phyloP scores from a whole-genome alignment of 2,329 filamentous ascomycete species.

The Sporothrix curviconia region DNA sequence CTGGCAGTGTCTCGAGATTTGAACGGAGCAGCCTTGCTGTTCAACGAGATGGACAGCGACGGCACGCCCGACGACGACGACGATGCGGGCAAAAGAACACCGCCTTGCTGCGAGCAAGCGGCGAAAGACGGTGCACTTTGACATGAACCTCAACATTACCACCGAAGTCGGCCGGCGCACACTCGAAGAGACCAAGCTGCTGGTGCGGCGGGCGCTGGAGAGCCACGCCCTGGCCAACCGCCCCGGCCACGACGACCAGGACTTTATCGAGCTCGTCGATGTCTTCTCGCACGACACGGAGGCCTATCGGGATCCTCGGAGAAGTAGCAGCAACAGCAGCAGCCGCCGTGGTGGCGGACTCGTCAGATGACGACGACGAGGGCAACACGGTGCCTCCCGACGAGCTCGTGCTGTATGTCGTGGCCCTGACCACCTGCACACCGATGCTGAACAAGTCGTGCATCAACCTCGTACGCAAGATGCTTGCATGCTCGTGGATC shows the following conservation, averaged over 20 bases:
- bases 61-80: not conserved
- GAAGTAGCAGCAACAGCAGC: constrained; percentile 39
- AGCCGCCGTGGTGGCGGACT: constrained; percentile 40
- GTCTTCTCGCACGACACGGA: constrained; percentile 47
- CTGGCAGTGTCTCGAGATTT: too few relatives aligned
- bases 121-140: constrained; percentile 50
- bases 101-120: constrained; percentile 44
- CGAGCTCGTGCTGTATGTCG: constrained; percentile 54
- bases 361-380: constrained; percentile 42
- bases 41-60: not conserved
- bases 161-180: constrained; percentile 48
- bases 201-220: constrained; percentile 51
- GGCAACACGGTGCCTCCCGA: constrained; percentile 36
- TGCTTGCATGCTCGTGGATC: constrained; percentile 59
- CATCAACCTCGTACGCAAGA: constrained; percentile 49
- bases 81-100: not conserved
- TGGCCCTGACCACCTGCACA: constrained; percentile 56
- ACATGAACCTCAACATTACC: constrained; percentile 50
- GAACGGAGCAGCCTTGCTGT: too few relatives aligned
- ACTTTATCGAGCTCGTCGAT: constrained; percentile 56
- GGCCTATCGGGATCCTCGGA: constrained; percentile 24
- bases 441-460: constrained; percentile 55
- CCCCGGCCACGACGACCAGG: constrained; percentile 36
- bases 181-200: constrained; percentile 48
- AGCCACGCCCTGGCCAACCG: constrained; percentile 44